These are phyloP conservation scores for Pisolithus orientalis DNA, from an alignment of 768 basidiomycete species.

Conservation along the genomic window DNA sequence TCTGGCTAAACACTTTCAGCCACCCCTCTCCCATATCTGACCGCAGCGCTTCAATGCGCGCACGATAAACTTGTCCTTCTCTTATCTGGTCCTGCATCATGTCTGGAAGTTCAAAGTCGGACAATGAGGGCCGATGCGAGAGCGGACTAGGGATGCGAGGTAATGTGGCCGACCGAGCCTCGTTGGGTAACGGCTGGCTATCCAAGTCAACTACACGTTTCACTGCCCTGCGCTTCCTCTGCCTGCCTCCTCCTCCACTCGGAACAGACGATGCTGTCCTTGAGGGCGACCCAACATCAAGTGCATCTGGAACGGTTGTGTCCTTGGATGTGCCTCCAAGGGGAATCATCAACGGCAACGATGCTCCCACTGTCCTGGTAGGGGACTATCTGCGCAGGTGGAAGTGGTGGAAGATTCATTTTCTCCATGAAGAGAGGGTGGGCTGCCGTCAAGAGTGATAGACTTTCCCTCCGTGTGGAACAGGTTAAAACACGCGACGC, in stretches of 20 bases:
- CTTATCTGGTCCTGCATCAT: slow-evolving; percentile 27
- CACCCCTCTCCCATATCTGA: slow-evolving; percentile 87
- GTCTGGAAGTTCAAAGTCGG: slow-evolving; percentile 53
- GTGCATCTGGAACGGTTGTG: neutral
- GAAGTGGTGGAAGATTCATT: slow-evolving; percentile 44
- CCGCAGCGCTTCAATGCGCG: slow-evolving; percentile 74
- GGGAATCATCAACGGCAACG: slow-evolving; percentile 21
- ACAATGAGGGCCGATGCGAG: slow-evolving; percentile 12
- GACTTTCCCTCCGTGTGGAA: slow-evolving; percentile 82
- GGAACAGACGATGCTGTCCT: slow-evolving; percentile 42
- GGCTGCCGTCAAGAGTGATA: slow-evolving; percentile 68
- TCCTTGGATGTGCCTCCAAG: slow-evolving; percentile 25
- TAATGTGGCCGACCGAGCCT: slow-evolving; percentile 9
- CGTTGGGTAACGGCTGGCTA: slow-evolving; percentile 10
- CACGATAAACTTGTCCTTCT: slow-evolving; percentile 67
- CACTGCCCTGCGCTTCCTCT: slow-evolving; percentile 47
- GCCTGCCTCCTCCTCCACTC: slow-evolving; percentile 33
- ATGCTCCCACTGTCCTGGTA: slow-evolving; percentile 33
- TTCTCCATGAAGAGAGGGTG: slow-evolving; percentile 70
- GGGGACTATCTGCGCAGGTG: slow-evolving; percentile 49
- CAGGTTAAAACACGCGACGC: slow-evolving; percentile 73
- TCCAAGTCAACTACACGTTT: slow-evolving; percentile 75
- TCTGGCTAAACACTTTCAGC: slow-evolving; percentile 80
- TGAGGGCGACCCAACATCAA: slow-evolving; percentile 24
- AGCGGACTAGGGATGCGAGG: slow-evolving; percentile 15